Evolutionary conservation across 495 filamentous ascomycete species (phyloP).

Genomic region (Penicillium mononematosum): DNA sequence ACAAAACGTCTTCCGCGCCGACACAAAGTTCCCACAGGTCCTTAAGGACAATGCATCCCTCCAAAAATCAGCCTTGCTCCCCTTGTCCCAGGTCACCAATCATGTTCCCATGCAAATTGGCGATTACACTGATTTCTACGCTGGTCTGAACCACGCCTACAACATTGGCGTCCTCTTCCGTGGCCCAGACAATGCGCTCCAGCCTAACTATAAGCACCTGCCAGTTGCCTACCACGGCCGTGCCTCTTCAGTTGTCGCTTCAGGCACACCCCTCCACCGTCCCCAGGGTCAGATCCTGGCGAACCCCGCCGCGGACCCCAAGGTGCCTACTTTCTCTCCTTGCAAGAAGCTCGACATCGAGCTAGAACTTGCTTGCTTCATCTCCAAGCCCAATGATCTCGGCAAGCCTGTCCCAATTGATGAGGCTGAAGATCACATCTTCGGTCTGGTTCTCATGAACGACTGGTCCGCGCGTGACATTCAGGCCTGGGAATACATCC

Average conservation of each 20-base stretch:
- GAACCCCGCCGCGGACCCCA: constrained; percentile 60
- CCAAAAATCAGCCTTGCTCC: constrained; percentile 54
- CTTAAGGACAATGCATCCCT: constrained; percentile 57
- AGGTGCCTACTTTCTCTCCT: constrained; percentile 61
- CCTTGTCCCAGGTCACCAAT: constrained; percentile 58
- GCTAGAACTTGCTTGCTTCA: constrained; percentile 82
- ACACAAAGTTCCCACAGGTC: constrained; percentile 58
- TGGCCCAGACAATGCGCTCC: constrained; percentile 74
- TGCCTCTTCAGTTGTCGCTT: constrained; percentile 73
- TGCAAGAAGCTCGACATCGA: constrained; percentile 78
- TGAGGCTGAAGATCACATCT: constrained; percentile 73
- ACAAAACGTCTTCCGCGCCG: constrained; percentile 63
- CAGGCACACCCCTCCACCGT: constrained; percentile 70
- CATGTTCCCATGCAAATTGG: constrained; percentile 85
- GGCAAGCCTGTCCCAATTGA: constrained; percentile 62
- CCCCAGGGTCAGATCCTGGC: constrained; percentile 80
- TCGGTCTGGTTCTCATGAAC: constrained; percentile 88
- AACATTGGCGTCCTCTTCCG: constrained; percentile 80
- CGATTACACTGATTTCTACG: constrained; percentile 98
- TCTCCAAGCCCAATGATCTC: constrained; percentile 64
- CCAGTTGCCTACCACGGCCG: constrained; percentile 89
- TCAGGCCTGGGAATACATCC: constrained; percentile 87
- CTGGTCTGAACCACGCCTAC: constrained; percentile 85
- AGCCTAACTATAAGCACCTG: constrained; percentile 87
- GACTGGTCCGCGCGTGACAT: constrained; percentile 94